These are phyloP conservation scores for Hyaloscypha hepaticicola DNA, from an alignment of 495 filamentous ascomycete species.

Conservation along the genomic window DNA sequence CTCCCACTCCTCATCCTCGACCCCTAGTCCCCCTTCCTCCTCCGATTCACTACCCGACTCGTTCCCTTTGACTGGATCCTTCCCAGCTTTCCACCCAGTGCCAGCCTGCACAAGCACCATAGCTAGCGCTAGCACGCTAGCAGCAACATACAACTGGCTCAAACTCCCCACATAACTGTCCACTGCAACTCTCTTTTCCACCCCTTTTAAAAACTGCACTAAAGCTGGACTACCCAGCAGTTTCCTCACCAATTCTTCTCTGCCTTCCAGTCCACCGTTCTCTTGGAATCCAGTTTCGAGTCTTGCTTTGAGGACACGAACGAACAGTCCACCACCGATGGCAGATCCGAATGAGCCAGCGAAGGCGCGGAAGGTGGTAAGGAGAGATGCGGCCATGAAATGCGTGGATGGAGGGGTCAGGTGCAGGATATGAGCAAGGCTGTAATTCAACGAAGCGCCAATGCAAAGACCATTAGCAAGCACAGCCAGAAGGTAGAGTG, in stretches of 20 bases:
- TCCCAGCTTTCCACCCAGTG: conserved; percentile 60
- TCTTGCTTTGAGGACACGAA: conserved; percentile 52
- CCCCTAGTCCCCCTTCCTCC: conserved; percentile 4
- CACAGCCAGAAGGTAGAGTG: conserved; percentile 51
- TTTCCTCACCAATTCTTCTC: conserved; percentile 55
- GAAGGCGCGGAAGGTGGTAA: conserved; percentile 72
- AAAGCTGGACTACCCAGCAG: conserved; percentile 68
- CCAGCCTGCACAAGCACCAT: conserved; percentile 62
- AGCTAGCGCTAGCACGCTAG: conserved; percentile 51
- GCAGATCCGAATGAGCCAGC: conserved; percentile 74
- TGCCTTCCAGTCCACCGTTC: conserved; percentile 42
- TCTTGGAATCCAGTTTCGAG: conserved; percentile 59
- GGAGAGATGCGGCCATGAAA: conserved; percentile 66
- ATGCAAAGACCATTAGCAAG: conserved; percentile 69
- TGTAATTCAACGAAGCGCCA: conserved; percentile 73
- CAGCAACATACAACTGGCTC: conserved; percentile 55
- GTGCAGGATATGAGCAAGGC: conserved; percentile 71
- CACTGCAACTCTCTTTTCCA: conserved; percentile 61
- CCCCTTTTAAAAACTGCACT: conserved; percentile 49
- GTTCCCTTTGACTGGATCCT: conserved; percentile 9
- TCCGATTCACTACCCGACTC: background rate
- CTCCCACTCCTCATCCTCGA: conserved; percentile 28
- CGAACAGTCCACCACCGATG: conserved; percentile 74
- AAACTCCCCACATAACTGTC: conserved; percentile 60
- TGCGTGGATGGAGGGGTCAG: conserved; percentile 60